Base-by-base conservation (phyloP, 1,139 yeast genomes). In the Hansenula sp. region DNA sequence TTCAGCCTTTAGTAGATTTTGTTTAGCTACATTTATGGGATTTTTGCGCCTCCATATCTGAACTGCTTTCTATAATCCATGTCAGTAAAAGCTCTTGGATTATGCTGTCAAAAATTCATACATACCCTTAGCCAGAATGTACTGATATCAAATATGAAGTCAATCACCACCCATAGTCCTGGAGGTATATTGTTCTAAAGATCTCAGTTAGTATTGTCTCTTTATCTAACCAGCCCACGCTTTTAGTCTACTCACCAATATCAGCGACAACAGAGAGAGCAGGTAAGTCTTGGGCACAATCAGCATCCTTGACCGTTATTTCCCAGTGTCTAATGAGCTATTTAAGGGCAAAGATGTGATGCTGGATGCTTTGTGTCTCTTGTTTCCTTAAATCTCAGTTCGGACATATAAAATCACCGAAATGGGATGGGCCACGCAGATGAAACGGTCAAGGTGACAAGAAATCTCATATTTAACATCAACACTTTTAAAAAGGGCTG, bases 161-260 rank as follows among this genome's bases (percentile, higher is more conserved):
- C 82, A n/a, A 78, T 44, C 12, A 82, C 51, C 3, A 68, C 75
- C 87, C 87, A 81, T 21, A 79, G 64, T 32, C 75, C 68, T 6
- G 75, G 71, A 2, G 88, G 88, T 2, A 79, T 73, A 49, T 77
- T 73, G 55, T 78, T 75, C 50, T 67, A 4, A 5, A 24, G 9
- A 9, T 43, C 11, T 16, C 17, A 25, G 35, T 33, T 33, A 33
- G 35, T 12, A 7, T 13, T 5, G 50, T 43, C 4, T 57, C 50
- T 32, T 59, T 19, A 7, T 12, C n/a, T 11, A 11, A 6, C 34
- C 9, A 2, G 16, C 14, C n/a, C 16, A 22, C n/a, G 20, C 25
- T n/a, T 13, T 18, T 25, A 19, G 7, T 4, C 12, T 2, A 38
- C 41, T n/a, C 28, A 43, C 46, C 30, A 43, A 34, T 9, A 43